phyloP scores from a whole-genome alignment of 1,284 basidiomycete genomes.

The Pseudozyma hubeiensis region DNA sequence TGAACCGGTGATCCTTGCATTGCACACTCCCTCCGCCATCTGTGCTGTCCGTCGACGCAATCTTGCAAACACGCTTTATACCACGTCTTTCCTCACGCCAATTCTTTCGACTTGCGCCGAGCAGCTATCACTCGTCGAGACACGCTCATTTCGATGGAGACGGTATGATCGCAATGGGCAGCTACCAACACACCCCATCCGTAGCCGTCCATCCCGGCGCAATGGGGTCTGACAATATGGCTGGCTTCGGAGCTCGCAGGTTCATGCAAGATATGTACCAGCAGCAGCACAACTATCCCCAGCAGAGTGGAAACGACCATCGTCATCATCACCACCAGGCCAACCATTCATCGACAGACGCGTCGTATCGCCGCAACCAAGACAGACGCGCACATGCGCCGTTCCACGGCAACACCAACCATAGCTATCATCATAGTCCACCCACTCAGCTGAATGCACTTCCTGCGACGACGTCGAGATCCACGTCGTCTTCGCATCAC shows the following conservation, averaged over 20 bases:
- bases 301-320: not conserved
- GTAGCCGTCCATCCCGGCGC: not conserved
- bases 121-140: not conserved
- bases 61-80: too few relatives aligned
- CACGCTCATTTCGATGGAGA: not conserved
- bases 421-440: slow-evolving; percentile 3
- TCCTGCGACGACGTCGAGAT: not conserved
- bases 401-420: not conserved
- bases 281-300: slow-evolving; percentile 1
- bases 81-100: not conserved
- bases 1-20: too few relatives aligned
- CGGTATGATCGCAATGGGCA: slow-evolving; percentile 2
- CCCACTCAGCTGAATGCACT: not conserved
- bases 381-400: slow-evolving; percentile 3
- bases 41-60: not conserved
- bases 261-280: slow-evolving; percentile 46
- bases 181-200: slow-evolving; percentile 10
- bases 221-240: slow-evolving; percentile 29
- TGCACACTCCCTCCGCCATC: not conserved
- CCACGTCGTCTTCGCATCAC: too few relatives aligned
- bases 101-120: not conserved
- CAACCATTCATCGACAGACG: slow-evolving; percentile 2
- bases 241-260: slow-evolving; percentile 44
- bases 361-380: slow-evolving; percentile 2
- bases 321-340: not conserved